A percentile compares a stretch with the other conserved stretches of the same genome.
These are phyloP conservation scores for Saccharomycopsis fodiens DNA, from an alignment of 805 yeast species.

Conservation along the genomic window DNA sequence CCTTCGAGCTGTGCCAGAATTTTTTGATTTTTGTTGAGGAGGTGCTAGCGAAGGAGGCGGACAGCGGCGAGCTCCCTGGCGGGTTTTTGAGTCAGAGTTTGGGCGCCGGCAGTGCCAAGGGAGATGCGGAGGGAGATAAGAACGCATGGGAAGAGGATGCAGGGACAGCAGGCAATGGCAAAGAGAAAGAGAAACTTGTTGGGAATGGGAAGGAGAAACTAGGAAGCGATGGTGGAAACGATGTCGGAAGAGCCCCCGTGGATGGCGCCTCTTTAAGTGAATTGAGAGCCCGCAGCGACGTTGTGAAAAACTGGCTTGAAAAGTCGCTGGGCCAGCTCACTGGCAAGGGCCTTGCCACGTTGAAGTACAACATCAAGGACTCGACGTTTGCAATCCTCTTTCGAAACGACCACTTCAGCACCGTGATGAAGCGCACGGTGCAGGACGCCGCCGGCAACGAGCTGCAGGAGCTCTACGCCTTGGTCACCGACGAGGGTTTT, in stretches of 20 bases:
- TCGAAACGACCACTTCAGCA: slow-evolving; percentile 84
- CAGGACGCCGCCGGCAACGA: slow-evolving; percentile 30
- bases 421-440: slow-evolving; percentile 37
- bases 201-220: neutral
- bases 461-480: slow-evolving; percentile 44
- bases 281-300: neutral
- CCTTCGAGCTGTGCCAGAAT: slow-evolving; percentile 56
- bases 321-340: slow-evolving; percentile 74
- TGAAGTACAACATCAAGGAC: slow-evolving; percentile 38
- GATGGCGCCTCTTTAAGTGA: slow-evolving; percentile 4
- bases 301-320: slow-evolving; percentile 43
- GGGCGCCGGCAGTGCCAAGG: slow-evolving; percentile 6
- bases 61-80: too few species aligned
- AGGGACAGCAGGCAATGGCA: neutral
- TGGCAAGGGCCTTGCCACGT: slow-evolving; percentile 45
- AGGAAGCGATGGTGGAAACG: neutral
- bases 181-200: neutral
- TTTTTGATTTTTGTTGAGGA: slow-evolving; percentile 42
- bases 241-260: slow-evolving; percentile 12
- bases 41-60: slow-evolving; percentile 5
- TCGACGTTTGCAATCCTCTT: slow-evolving; percentile 66
- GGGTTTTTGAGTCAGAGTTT: too few species aligned
- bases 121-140: too few species aligned
- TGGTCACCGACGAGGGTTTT: slow-evolving; percentile 73
- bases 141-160: too few species aligned